Base-by-base conservation (phyloP, 83 land plant species). In the Diphasiastrum complanatum region DNA sequence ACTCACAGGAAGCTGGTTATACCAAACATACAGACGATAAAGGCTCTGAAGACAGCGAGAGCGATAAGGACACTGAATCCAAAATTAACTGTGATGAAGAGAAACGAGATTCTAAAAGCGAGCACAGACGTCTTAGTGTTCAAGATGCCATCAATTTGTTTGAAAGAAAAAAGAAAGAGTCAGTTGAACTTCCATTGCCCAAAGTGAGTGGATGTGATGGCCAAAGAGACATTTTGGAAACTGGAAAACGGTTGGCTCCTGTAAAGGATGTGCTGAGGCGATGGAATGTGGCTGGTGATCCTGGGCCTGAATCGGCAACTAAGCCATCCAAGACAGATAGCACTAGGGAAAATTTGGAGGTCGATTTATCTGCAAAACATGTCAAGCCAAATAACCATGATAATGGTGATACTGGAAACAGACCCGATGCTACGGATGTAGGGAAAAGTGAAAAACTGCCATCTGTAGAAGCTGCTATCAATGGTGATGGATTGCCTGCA, bases 21-120 rank as follows among this genome's bases (percentile, higher is more conserved):
- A 10, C 30, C n/a, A n/a, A n/a, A n/a, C n/a, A n/a, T n/a, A n/a
- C n/a, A n/a, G n/a, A n/a, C n/a, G n/a, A n/a, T n/a, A n/a, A n/a
- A n/a, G n/a, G n/a, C n/a, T n/a, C n/a, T n/a, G n/a, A n/a, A 20
- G 46, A 53, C 14, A 72, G 51, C 50, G 85, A 78, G 4, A 59
- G 66, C 55, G 46, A 47, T 35, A 75, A 79, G 51, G 83, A 65
- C 12, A 33, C 41, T 38, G 83, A 82, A 22, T 63, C 51, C 16
- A 69, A 66, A 37, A 54, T 51, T 64, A 76, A 73, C 47, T 65
- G 56, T 22, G 79, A 85, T 35, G 69, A 40, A 25, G 86, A 76
- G 23, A 35, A 43, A 52, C 65, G 51, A 24, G 78, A 70, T 54
- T 45, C 48, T 6, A 46, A 58, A 40, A 65, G 61, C 55, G 55